Evolutionary conservation across 768 basidiomycete genomes (phyloP).

Genomic region (Russula griseocarnosa): DNA sequence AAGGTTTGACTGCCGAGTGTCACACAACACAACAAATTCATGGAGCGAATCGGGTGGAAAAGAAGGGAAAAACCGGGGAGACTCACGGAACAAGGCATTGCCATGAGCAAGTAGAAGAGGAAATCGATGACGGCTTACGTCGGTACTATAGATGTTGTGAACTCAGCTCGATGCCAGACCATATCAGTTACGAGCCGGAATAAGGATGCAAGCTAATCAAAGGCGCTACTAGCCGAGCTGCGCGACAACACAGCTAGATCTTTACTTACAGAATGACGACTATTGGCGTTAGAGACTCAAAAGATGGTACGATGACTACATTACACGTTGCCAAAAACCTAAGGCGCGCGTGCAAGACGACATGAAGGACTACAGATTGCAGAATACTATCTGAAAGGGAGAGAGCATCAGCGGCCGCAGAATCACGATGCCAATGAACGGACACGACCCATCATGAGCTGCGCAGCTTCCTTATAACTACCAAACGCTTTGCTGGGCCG

Average conservation of each 20-base stretch:
- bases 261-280: not conserved
- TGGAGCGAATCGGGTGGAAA: too few species aligned
- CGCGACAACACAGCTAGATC: not conserved
- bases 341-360: not conserved
- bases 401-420: not conserved
- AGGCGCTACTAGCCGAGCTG: not conserved
- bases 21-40: too few species aligned
- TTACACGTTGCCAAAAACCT: not conserved
- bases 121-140: too few species aligned
- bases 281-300: not conserved
- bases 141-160: too few species aligned
- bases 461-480: constrained; percentile 20
- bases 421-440: not conserved
- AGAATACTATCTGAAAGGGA: not conserved
- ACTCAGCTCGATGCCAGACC: not conserved
- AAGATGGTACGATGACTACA: not conserved
- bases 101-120: too few species aligned
- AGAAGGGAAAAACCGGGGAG: too few species aligned
- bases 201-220: not conserved
- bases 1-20: too few species aligned
- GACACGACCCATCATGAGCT: not conserved
- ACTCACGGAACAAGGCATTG: too few species aligned
- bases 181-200: too few species aligned
- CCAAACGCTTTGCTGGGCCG: constrained; percentile 36
- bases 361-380: not conserved